Conservation (phyloP, 169 alveolate genomes). For the Plasmodium vinckei region DNA sequence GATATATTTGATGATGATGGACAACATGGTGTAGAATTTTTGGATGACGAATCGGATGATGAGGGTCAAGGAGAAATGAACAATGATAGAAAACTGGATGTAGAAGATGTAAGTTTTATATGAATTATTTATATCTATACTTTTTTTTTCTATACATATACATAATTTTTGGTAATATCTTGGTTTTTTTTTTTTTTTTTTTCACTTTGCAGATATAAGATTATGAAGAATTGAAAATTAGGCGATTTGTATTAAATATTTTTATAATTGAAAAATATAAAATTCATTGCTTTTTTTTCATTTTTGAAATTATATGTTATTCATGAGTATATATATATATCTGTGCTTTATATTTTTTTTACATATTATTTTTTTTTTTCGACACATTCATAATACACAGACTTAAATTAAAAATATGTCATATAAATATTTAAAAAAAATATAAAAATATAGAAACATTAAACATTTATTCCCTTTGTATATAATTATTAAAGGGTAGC, state of each 20-base stretch:
- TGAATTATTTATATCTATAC: background rate
- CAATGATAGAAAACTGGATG: slow-evolving; percentile 38
- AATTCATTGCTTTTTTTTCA: slow-evolving; percentile 1
- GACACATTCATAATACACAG: slow-evolving; percentile 4
- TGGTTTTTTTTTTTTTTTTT: slow-evolving; percentile 2
- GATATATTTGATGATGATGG: slow-evolving; percentile 92
- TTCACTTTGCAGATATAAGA: slow-evolving; percentile 22
- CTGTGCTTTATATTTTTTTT: slow-evolving; percentile 25
- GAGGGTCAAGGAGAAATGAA: slow-evolving; percentile 75
- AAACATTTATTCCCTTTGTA: background rate
- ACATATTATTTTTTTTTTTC: slow-evolving; percentile 18
- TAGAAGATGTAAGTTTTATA: slow-evolving; percentile 59
- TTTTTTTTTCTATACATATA: background rate
- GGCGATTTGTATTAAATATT: background rate
- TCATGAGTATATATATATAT: slow-evolving; percentile 6
- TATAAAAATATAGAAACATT: background rate
- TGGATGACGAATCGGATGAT: slow-evolving; percentile 87
- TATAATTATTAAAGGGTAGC: background rate
- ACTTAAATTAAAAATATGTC: slow-evolving; percentile 37
- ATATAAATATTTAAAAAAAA: slow-evolving; percentile 18
- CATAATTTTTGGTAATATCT: background rate
- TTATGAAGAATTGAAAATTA: background rate
- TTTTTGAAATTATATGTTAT: slow-evolving; percentile 24
- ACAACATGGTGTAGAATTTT: slow-evolving; percentile 91
- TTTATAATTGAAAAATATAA: background rate